These are phyloP conservation scores for Oryza meyeriana DNA, from an alignment of 176 grass and related monocot genomes.

Conservation along the genomic window DNA sequence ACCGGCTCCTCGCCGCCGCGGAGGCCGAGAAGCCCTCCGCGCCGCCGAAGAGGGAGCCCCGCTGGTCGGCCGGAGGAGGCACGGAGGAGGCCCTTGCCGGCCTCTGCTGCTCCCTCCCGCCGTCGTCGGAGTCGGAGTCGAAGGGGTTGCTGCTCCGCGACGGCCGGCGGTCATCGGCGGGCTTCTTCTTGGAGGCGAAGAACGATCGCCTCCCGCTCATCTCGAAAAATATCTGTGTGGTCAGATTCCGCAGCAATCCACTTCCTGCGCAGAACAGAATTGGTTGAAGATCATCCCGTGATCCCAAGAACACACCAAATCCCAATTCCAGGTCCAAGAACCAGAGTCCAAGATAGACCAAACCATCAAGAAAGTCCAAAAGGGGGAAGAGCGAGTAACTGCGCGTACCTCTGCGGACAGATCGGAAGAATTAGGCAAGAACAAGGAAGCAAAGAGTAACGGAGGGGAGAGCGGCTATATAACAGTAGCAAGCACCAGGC, in stretches of 20 bases:
- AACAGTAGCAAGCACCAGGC: neutral
- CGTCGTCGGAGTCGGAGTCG: constrained; percentile 53
- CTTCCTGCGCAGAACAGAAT: neutral
- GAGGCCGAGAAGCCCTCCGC: neutral
- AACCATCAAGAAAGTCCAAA: neutral
- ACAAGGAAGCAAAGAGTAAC: neutral
- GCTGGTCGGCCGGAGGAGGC: constrained; percentile 21
- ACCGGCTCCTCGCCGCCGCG: constrained; percentile 24
- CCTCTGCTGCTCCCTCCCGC: neutral
- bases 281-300: neutral
- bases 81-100: constrained; percentile 44
- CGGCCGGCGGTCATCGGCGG: neutral
- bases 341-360: neutral
- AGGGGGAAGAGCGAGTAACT: neutral
- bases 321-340: neutral
- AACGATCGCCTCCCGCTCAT: constrained; percentile 38
- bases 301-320: neutral
- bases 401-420: neutral
- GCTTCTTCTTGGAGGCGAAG: constrained; percentile 34
- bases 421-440: neutral
- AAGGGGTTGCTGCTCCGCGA: constrained; percentile 32
- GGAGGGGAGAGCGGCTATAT: neutral
- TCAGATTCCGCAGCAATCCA: neutral
- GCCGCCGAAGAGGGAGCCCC: neutral
- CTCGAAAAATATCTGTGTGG: neutral